Base-by-base conservation (phyloP, 2,329 filamentous ascomycete species). In the Epichloe scottii region DNA sequence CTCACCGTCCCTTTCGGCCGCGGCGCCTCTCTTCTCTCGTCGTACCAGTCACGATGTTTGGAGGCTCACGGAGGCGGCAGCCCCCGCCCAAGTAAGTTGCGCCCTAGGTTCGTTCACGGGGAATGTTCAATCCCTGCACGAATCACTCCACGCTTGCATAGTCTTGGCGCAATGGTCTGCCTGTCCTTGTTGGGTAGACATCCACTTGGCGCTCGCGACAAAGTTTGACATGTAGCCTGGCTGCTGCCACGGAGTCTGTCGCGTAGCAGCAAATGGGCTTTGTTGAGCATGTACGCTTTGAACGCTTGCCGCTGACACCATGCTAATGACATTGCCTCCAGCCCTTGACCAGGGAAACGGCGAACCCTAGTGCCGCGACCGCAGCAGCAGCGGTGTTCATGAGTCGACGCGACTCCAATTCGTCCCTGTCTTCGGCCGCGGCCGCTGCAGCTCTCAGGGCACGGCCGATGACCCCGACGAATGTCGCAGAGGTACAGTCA, bases 371-470 rank as follows among this genome's bases (percentile, higher is more conserved):
- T 61, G 89, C 88, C 52, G 81, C 89, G 50, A 82, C 85, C 45
- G 89, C 89, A 51, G 89, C 90, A 54, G 81, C 81, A 54, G 85
- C 87, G 65, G 90, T 89, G 53, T 94, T 91, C 68, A 76, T 85
- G 52, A 54, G 52, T 62, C 82, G 79, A 59, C 82, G 77, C 62
- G 76, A 79, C 66, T 77, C 59, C 78, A 83, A 59, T 78, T 73
- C 71, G 53, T 81, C 80, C 53, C 75, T 95, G 42, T 94, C 90
- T 40, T 84, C 86, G 37, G 87, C 90, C 6, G 91, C 91, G 12
- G 90, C 91, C 6, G 89, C 89, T 15, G 83, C 89, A 30, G 90
- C 90, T 45, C 76, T 97, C 53, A 83, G 85, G 62, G 86, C 85
- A 44, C 81, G 86, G 58, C 84, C 88, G 10, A 82, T 82, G 48